Conservation (phyloP, 1,284 basidiomycete species). For the Ustilago cynodontis region DNA sequence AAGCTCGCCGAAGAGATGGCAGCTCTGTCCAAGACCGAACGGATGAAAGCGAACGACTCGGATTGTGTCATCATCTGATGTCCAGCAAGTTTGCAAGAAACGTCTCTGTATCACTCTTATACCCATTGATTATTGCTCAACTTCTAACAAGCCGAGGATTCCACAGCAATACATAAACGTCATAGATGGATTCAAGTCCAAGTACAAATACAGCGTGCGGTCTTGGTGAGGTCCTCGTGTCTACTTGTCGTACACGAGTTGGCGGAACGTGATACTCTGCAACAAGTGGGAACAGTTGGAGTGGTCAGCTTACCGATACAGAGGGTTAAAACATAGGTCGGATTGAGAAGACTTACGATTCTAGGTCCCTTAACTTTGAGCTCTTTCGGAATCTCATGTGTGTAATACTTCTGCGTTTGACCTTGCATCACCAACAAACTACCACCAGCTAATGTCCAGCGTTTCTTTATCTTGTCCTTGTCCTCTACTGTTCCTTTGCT, state of each 20-base stretch:
- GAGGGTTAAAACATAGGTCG: too few relatives aligned
- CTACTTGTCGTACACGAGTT: constrained; percentile 46
- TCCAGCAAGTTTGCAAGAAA: background rate
- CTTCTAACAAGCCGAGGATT: too few relatives aligned
- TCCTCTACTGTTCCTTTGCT: background rate
- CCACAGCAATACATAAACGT: background rate
- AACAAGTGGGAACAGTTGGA: background rate
- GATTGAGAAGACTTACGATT: constrained; percentile 35
- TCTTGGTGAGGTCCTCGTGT: background rate
- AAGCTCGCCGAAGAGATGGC: constrained; percentile 63
- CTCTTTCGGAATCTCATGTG: constrained; percentile 68
- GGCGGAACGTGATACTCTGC: constrained; percentile 57
- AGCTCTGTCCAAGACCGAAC: constrained; percentile 29
- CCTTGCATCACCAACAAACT: constrained; percentile 75
- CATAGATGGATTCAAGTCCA: too few relatives aligned
- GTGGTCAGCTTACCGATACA: background rate
- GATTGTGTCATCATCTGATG: constrained; percentile 49
- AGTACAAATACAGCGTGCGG: background rate
- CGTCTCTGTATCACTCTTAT: background rate
- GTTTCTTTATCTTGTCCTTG: constrained; percentile 46
- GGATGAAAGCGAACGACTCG: constrained; percentile 35
- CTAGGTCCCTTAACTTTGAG: constrained; percentile 50
- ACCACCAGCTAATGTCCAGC: constrained; percentile 72
- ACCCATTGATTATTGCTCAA: background rate
- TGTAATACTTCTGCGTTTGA: constrained; percentile 73